Percentiles rank a stretch among this genome's conserved stretches.
Evolutionary conservation across 768 basidiomycete species (phyloP).

Genomic region (Xerocomus brunneocitrinus): DNA sequence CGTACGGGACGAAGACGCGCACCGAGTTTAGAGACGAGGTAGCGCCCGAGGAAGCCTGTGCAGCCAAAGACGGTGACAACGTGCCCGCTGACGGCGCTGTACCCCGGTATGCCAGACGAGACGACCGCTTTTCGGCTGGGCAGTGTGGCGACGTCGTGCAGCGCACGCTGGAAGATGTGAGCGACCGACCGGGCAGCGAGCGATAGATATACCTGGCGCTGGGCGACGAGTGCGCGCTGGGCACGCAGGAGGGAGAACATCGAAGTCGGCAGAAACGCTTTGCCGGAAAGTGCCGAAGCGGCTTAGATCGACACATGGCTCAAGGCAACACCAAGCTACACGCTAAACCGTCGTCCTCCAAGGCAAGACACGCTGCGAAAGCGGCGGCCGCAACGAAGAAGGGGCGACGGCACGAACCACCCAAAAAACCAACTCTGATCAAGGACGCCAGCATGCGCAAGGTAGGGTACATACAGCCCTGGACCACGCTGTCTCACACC

Average conservation of each 20-base stretch:
- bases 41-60: constrained; percentile 92
- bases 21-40: constrained; percentile 93
- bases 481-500: background rate
- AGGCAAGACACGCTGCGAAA: constrained; percentile 55
- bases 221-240: constrained; percentile 44
- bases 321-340: constrained; percentile 82
- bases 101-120: constrained; percentile 73
- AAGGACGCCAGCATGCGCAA: constrained; percentile 77
- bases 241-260: constrained; percentile 50
- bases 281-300: constrained; percentile 26
- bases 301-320: constrained; percentile 41
- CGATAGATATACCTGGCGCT: constrained; percentile 40
- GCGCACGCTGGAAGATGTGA: constrained; percentile 48
- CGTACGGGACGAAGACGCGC: constrained; percentile 3
- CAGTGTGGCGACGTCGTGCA: constrained; percentile 66
- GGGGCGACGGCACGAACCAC: constrained; percentile 71
- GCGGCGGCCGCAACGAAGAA: constrained; percentile 73
- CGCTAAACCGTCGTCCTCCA: constrained; percentile 43
- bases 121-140: constrained; percentile 63
- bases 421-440: constrained; percentile 72
- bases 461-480: constrained; percentile 35
- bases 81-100: constrained; percentile 86
- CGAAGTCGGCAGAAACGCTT: constrained; percentile 16
- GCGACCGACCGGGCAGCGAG: background rate
- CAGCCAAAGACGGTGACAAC: constrained; percentile 95